A percentile compares a stretch with the other conserved stretches of the same genome.
Conservation (phyloP, 495 filamentous ascomycete genomes). For the Aspergillus nidulans region DNA sequence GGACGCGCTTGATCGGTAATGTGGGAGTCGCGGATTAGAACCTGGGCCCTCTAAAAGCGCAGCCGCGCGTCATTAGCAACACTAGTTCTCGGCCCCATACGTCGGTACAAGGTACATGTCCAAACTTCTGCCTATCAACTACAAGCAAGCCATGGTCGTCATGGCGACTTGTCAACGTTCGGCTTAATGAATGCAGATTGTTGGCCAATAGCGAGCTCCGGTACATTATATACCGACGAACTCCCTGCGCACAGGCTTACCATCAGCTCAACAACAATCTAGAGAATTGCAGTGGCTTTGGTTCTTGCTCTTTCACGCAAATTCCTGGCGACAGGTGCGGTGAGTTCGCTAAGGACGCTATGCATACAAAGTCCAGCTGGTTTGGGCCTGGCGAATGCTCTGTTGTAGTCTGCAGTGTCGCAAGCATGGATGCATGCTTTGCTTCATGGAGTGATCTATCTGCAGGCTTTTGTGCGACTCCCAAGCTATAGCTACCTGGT, state of each 20-base stretch:
- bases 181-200: no score
- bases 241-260: background rate
- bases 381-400: background rate
- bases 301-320: no score
- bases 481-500: background rate
- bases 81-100: background rate
- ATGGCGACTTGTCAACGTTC: no score
- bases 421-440: background rate
- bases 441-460: background rate
- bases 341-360: no score
- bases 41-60: background rate
- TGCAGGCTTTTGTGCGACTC: background rate
- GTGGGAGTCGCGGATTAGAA: slow-evolving; percentile 28
- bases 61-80: background rate
- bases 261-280: background rate
- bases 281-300: background rate
- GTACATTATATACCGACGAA: background rate
- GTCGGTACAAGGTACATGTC: no score
- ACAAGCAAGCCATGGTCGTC: no score
- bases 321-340: no score
- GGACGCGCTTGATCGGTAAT: slow-evolving; percentile 34
- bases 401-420: background rate
- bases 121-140: no score
- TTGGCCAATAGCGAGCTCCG: no score
- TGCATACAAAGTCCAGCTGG: no score